Percentiles rank a stretch among this genome's conserved stretches.
Evolutionary conservation across 177 flowering plant species (phyloP).

Genomic region (Telopea speciosissima): DNA sequence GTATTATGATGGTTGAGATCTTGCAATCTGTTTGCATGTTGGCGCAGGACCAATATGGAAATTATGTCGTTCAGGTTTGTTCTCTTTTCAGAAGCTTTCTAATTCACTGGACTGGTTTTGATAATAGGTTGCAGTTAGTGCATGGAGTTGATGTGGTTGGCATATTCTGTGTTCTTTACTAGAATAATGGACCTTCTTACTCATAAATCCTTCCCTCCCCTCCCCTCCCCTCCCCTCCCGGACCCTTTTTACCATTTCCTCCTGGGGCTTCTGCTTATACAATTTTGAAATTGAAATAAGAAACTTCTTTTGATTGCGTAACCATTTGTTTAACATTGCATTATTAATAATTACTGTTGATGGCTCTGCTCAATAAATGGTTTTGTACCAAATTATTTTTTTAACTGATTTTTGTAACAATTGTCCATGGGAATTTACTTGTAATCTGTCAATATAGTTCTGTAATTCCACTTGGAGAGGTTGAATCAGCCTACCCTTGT

Average conservation of each 20-base stretch:
- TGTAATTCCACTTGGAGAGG: neutral
- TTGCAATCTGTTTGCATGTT: conserved; percentile 65
- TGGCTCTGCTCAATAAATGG: neutral
- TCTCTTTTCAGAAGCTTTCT: neutral
- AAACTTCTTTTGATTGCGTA: neutral
- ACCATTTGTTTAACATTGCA: neutral
- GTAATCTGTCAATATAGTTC: neutral
- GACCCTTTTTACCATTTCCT: neutral
- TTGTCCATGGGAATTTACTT: neutral
- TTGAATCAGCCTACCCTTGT: too few species aligned
- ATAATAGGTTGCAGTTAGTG: neutral
- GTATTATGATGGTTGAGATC: conserved; percentile 84
- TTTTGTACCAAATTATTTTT: neutral
- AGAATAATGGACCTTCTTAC: neutral
- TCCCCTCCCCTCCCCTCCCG: too few species aligned
- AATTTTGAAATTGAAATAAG: neutral
- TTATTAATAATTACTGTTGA: neutral
- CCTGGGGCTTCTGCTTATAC: neutral
- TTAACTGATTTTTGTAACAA: neutral
- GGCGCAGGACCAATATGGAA: conserved; percentile 92
- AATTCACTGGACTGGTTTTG: neutral
- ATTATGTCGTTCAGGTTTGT: conserved; percentile 92
- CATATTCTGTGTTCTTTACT: neutral
- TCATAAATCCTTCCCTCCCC: neutral
- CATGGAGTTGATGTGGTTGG: neutral